phyloP scores from a whole-genome alignment of 495 filamentous ascomycete species.

The Neurospora sp. region DNA sequence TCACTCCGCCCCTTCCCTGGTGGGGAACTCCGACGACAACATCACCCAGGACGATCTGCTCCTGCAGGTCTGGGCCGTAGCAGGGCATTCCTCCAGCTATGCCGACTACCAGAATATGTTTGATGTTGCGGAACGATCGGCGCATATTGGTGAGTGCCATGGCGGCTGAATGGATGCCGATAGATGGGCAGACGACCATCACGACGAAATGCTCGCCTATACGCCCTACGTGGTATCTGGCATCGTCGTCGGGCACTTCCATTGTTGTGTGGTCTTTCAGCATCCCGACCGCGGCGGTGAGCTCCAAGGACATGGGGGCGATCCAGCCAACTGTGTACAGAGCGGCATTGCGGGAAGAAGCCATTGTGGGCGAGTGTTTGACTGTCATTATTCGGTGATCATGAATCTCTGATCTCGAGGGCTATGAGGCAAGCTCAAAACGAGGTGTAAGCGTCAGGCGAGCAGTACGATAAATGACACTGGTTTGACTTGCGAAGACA shows the following conservation, averaged over 20 bases:
- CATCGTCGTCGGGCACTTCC: background rate
- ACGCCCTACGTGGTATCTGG: background rate
- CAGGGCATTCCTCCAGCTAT: constrained; percentile 31
- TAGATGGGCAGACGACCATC: background rate
- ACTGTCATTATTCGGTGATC: no score
- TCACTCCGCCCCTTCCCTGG: constrained; percentile 10
- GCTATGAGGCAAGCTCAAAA: no score
- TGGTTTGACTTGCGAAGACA: no score
- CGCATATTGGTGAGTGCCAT: constrained; percentile 24
- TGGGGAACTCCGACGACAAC: constrained; percentile 14
- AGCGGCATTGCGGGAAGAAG: no score
- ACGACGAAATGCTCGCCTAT: background rate
- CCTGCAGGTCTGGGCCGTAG: constrained; percentile 8
- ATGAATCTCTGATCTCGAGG: no score
- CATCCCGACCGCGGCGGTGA: constrained; percentile 32
- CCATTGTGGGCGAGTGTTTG: no score
- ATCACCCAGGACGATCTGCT: constrained; percentile 25
- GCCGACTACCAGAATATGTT: constrained; percentile 37
- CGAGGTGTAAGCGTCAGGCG: no score
- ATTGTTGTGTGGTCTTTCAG: constrained; percentile 27
- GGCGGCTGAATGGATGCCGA: constrained; percentile 11
- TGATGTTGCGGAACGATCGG: constrained; percentile 30
- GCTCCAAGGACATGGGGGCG: constrained; percentile 34
- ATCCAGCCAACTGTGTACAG: constrained; percentile 42
- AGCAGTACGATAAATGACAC: no score